phyloP scores from a whole-genome alignment of 2,329 filamentous ascomycete species.

The Venturia aucupariae region DNA sequence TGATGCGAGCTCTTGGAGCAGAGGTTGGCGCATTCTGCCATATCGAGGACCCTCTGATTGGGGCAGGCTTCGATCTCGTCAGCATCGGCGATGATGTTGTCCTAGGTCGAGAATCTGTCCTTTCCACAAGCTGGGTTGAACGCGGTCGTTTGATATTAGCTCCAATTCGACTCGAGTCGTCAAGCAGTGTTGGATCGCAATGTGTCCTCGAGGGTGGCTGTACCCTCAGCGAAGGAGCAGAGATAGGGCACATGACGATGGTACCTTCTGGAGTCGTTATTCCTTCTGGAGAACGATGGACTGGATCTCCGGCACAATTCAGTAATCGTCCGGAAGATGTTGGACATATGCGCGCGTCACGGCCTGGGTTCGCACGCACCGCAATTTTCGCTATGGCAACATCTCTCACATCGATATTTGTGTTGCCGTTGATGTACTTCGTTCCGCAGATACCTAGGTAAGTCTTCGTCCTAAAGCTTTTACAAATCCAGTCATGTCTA shows the following conservation, averaged over 20 bases:
- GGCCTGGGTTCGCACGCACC: not conserved
- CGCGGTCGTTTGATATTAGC: conserved; percentile 1
- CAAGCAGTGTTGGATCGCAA: not conserved
- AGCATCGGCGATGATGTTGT: not conserved
- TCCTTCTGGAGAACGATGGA: conserved; percentile 1
- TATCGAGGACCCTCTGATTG: not conserved
- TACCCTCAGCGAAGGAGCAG: not conserved
- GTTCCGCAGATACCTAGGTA: not conserved
- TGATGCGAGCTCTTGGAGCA: not conserved
- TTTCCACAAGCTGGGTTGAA: conserved; percentile 6
- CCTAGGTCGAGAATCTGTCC: not conserved
- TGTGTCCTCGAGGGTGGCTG: not conserved
- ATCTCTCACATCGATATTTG: not conserved
- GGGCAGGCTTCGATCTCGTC: not conserved
- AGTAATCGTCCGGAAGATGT: not conserved
- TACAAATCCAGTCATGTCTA: not conserved
- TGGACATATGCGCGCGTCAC: not conserved
- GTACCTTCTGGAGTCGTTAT: not conserved
- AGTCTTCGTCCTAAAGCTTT: not conserved
- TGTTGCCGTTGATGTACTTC: not conserved
- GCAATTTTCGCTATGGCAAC: not conserved
- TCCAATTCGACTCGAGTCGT: not conserved
- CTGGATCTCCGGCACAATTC: not conserved
- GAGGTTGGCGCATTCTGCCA: not conserved
- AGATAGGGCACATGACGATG: not conserved